These are phyloP conservation scores for Aspergillus pseudoviridinutans DNA, from an alignment of 2,329 filamentous ascomycete species.

Conservation along the genomic window DNA sequence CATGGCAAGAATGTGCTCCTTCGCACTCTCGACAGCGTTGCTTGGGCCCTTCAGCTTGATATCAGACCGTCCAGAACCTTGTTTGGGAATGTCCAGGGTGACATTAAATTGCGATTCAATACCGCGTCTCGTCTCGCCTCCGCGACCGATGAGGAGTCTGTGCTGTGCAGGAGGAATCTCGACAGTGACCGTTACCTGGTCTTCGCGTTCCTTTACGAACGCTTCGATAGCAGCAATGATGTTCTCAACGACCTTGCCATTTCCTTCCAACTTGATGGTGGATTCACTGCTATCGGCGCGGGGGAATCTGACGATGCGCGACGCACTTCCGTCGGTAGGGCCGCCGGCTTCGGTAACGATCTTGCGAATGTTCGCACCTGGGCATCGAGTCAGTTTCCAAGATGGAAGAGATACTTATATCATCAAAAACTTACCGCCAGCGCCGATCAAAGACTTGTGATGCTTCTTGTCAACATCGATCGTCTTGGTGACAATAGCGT, in stretches of 20 bases:
- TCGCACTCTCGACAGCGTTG: slow-evolving; percentile 76
- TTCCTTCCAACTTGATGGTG: slow-evolving; percentile 83
- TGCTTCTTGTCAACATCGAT: slow-evolving; percentile 93
- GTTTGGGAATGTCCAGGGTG: slow-evolving; percentile 83
- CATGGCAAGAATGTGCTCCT: slow-evolving; percentile 71
- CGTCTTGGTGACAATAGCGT: slow-evolving; percentile 79
- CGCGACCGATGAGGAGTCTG: slow-evolving; percentile 82
- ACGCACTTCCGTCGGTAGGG: slow-evolving; percentile 78
- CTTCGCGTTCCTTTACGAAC: slow-evolving; percentile 79
- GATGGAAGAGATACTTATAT: neutral
- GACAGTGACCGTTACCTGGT: slow-evolving; percentile 70
- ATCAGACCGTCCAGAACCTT: slow-evolving; percentile 76
- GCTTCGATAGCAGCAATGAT: slow-evolving; percentile 77
- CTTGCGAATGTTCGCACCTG: slow-evolving; percentile 77
- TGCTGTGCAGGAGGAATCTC: slow-evolving; percentile 90
- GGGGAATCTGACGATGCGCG: slow-evolving; percentile 91
- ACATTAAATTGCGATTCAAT: slow-evolving; percentile 85
- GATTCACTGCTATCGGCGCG: slow-evolving; percentile 79
- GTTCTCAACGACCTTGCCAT: slow-evolving; percentile 78
- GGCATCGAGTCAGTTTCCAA: neutral
- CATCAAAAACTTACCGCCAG: slow-evolving; percentile 63
- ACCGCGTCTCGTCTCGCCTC: slow-evolving; percentile 78
- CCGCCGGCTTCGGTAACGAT: slow-evolving; percentile 87
- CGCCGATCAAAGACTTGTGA: slow-evolving; percentile 79
- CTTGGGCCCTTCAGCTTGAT: slow-evolving; percentile 82